Base-by-base conservation (phyloP, 805 yeast genomes). In the Lachancea nothofagi region DNA sequence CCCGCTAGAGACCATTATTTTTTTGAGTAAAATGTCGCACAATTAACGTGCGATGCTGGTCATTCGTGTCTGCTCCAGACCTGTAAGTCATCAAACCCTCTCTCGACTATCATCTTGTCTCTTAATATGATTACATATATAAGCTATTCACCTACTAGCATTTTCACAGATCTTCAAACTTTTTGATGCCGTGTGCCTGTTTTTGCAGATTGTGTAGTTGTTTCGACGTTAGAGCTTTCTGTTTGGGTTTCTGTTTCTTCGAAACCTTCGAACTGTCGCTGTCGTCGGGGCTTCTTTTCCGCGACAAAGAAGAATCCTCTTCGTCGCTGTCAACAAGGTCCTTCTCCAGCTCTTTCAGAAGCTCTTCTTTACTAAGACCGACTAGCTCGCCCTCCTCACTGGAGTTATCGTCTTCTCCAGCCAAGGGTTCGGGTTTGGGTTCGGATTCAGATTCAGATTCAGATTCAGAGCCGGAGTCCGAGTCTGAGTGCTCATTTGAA, bases 161-260 rank as follows among this genome's bases (percentile, higher is more conserved):
- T 4, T 36, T 14, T 38, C 49, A 78, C 37, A 79, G 59, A 42
- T 71, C 88, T 7, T 79, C 87, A 51, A 82, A 82, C 48, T 65
- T 75, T 29, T 72, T 66, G 38, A 81, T 80, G 0, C 86, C 86
- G 47, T 78, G 84, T 41, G 75, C 80, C 38, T 73, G 77, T 23
- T 67, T 67, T 33, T 71, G 78, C 42, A 65, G 45, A 38, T 74
- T 75, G 32, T 64, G 61, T 30, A 72, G 48, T 46, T 74, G 78
- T 44, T 74, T 74, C 12, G 71, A 60, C 3, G 68, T 53, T 37
- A 69, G 42, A 42, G 61, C 61, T 26, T 52, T 51, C 42, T 63
- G 61, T 47, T 67, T 67, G 38, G 63, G 47, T 42, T 51, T 52
- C 13, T 19, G 27, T 45, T 56, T 59, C 47, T 55, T 61, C 10